Evolutionary conservation across 2,329 filamentous ascomycete genomes (phyloP).

Genomic region (Aspergillus sergii): DNA sequence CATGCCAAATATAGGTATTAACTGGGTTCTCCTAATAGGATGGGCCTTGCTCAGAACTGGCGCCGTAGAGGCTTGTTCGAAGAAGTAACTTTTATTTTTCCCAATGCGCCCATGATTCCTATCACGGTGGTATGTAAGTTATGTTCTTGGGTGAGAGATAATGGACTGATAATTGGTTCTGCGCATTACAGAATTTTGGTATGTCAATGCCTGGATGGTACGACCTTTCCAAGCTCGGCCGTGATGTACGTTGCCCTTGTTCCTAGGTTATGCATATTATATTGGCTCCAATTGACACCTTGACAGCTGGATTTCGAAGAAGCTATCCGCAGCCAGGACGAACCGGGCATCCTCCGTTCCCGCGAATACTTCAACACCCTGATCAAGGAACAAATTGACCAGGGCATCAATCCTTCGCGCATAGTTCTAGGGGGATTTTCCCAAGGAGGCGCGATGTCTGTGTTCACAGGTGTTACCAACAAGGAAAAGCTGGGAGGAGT

Average conservation of each 20-base stretch:
- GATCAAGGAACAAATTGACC: conserved; percentile 77
- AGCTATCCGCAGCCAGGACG: conserved; percentile 49
- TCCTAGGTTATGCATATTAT: conserved; percentile 4
- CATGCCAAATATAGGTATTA: background rate
- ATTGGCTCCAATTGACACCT: background rate
- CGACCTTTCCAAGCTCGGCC: conserved; percentile 50
- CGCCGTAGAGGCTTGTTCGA: conserved; percentile 76
- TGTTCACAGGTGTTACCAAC: conserved; percentile 77
- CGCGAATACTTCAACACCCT: conserved; percentile 76
- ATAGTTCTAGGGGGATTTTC: conserved; percentile 72
- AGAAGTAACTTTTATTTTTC: conserved; percentile 92
- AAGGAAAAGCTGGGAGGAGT: conserved; percentile 80
- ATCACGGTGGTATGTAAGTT: conserved; percentile 68
- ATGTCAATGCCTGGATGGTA: conserved; percentile 75
- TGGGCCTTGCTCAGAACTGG: conserved; percentile 84
- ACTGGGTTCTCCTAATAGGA: conserved; percentile 45
- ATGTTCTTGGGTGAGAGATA: background rate
- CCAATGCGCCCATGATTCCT: conserved; percentile 83
- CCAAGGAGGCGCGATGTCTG: conserved; percentile 83
- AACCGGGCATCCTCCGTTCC: conserved; percentile 71
- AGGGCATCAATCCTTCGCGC: conserved; percentile 77
- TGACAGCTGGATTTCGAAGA: conserved; percentile 46
- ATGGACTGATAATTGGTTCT: background rate
- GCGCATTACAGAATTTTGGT: conserved; percentile 64
- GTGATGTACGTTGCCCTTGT: conserved; percentile 35